Evolutionary conservation across 345 rosid species (phyloP), one percentile per base, ranked within the genome.

Genomic region (Eucalyptus cloeziana): DNA sequence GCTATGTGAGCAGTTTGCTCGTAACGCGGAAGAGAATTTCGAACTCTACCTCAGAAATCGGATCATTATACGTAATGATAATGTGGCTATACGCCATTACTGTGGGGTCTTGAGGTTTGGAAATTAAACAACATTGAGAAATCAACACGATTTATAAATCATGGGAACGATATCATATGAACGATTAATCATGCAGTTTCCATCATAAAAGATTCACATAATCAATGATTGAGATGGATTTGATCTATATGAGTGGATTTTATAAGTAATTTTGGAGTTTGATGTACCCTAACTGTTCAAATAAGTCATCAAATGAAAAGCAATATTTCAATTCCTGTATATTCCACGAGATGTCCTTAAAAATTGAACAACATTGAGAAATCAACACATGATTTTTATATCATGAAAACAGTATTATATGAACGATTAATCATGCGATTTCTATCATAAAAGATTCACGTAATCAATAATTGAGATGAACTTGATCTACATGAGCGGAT

Each of bases 171-270:
- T 56, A 69, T 69, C 24, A 9, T 33, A 8, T 37, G 27, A 37
- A 76, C 0, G 5, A 21, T 37, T 21, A 10, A 76, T 76, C 24
- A 71, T 19, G 15, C 0, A 6, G 1, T 40, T 21, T 13, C 8
- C 25, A 17, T 71, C 81, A 2, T 37, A 71, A 52, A 8, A 40
- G 4, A 71, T 37, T 71, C 27, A 19, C 13, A 17, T 71, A 71
- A 37, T 21, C 8, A 71, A 71, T 10, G 0, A 10, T 71, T 71
- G 83, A 37, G 45, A 71, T 71, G 9, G 8, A 21, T 22, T 21
- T 37, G 7, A 10, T 76, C 27, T 76, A 1, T 13, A 40, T 5
- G 13, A 69, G 37, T 1, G 0, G 43, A 16, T 31, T 67, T 69
- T 31, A 0, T 16, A 33, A 37, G 83, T 37, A 37, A 37, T 21